A percentile compares a stretch with the other conserved stretches of the same genome.
phyloP scores from a whole-genome alignment of 345 rosid genomes.

The Brassica juncea region DNA sequence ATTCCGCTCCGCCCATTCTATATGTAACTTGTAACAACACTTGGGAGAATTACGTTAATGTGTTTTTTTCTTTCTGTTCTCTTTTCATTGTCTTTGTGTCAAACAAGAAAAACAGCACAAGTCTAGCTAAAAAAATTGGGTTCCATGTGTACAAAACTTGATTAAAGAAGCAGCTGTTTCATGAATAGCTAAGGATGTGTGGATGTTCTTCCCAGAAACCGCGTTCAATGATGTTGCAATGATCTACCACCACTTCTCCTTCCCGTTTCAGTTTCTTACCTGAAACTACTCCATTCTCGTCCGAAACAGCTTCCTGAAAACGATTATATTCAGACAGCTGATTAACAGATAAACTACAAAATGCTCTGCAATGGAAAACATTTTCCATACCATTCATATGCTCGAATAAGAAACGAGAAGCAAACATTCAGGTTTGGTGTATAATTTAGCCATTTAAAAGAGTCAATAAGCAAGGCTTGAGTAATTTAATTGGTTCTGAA shows the following conservation, averaged over 20 bases:
- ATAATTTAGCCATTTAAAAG: background rate
- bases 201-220: conserved; percentile 67
- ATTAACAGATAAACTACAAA: conserved; percentile 16
- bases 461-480: background rate
- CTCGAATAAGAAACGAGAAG: background rate
- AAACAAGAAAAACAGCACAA: background rate
- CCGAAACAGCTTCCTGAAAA: conserved; percentile 25
- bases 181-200: conserved; percentile 44
- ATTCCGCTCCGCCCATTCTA: background rate
- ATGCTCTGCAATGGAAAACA: conserved; percentile 6
- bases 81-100: background rate
- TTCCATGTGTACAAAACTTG: background rate
- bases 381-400: conserved; percentile 37
- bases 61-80: background rate
- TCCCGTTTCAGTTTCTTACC: conserved; percentile 23
- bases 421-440: background rate
- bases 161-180: conserved; percentile 8
- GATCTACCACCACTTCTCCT: conserved; percentile 46
- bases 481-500: background rate
- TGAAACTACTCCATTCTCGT: conserved; percentile 34
- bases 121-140: background rate
- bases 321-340: conserved; percentile 27
- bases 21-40: background rate
- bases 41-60: background rate
- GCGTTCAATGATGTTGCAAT: conserved; percentile 62